Evolutionary conservation across 2,329 filamentous ascomycete species (phyloP).

Genomic region (Talaromyces sp.): DNA sequence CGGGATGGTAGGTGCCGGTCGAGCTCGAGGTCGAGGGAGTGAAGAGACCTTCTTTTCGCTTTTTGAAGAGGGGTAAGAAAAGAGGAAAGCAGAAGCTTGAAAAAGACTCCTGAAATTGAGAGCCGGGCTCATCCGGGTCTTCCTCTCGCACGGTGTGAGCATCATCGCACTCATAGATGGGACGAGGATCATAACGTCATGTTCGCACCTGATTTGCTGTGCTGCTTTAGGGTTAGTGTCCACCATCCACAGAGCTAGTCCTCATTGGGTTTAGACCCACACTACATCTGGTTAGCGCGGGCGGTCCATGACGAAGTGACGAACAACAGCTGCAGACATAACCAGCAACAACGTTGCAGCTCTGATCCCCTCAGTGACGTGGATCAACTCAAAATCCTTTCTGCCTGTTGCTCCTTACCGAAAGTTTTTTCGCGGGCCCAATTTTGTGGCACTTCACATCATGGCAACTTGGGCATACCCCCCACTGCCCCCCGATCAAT

Average conservation of each 20-base stretch:
- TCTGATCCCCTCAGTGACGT: conserved; percentile 27
- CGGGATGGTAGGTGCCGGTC: conserved; percentile 13
- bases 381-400: conserved; percentile 23
- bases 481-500: conserved; percentile 54
- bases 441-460: conserved; percentile 7
- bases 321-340: conserved; percentile 12
- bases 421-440: neutral
- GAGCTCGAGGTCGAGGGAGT: conserved; percentile 1
- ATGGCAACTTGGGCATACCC: conserved; percentile 68
- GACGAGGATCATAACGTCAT: conserved; percentile 38
- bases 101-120: conserved; percentile 1
- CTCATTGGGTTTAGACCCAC: conserved; percentile 2
- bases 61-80: neutral
- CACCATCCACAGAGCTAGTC: conserved; percentile 22
- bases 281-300: conserved; percentile 5
- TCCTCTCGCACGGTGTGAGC: conserved; percentile 30
- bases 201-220: conserved; percentile 27
- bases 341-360: conserved; percentile 33
- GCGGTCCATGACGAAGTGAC: conserved; percentile 37
- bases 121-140: conserved; percentile 25
- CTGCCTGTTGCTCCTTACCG: conserved; percentile 13
- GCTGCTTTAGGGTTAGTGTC: conserved; percentile 25
- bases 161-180: conserved; percentile 24
- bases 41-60: neutral
- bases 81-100: conserved; percentile 6